Base-by-base conservation (phyloP, 1,284 basidiomycete genomes). In the Afroboletus lepidellus region DNA sequence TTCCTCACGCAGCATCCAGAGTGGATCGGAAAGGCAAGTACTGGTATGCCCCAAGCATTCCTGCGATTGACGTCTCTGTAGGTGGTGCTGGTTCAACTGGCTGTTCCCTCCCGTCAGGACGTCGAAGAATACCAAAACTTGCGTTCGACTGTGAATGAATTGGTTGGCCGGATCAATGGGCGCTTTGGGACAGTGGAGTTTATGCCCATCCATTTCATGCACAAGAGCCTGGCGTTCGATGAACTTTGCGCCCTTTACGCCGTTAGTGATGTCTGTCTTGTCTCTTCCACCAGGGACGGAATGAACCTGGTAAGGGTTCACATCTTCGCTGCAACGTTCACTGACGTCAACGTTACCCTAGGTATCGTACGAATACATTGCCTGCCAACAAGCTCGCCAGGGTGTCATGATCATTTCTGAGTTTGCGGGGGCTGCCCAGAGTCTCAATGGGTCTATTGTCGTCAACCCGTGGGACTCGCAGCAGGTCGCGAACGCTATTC, bases 301-400 rank as follows among this genome's bases (percentile, higher is more conserved):
- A 99, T 99, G 97, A 99, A 99, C 72, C 76, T 99, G 66, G 95
- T 95, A 63, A 63, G 39, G 27, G 44, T 34, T 60, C 46, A 43
- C 21, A 21, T 12, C 36, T 53, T 38, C 32, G 34, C 29, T 42
- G 45, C 41, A 33, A 54, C 55, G 20, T 52, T 48, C 27, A 43
- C 43, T 60, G 41, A 62, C 44, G 41, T 51, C 51, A 46, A 34
- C 46, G 15, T 59, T 47, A 41, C 36, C 21, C 41, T 56, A 95
- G 94, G 94, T 98, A n/a, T 97, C 95, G 11, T 99, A 99, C 74
- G 97, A 99, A 71, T 99, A 99, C 72, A 90, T 98, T 63, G 94
- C 96, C 0, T 95, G 93, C 63, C 97, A 99, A 69, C 85, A 92
- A 63, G 85, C 90, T 49, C 82, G 88, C 16, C 92, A 98, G 63